A percentile compares a stretch with the other conserved stretches of the same genome.
phyloP scores from a whole-genome alignment of 2,329 filamentous ascomycete genomes.

The Ceratocystis albifundus region DNA sequence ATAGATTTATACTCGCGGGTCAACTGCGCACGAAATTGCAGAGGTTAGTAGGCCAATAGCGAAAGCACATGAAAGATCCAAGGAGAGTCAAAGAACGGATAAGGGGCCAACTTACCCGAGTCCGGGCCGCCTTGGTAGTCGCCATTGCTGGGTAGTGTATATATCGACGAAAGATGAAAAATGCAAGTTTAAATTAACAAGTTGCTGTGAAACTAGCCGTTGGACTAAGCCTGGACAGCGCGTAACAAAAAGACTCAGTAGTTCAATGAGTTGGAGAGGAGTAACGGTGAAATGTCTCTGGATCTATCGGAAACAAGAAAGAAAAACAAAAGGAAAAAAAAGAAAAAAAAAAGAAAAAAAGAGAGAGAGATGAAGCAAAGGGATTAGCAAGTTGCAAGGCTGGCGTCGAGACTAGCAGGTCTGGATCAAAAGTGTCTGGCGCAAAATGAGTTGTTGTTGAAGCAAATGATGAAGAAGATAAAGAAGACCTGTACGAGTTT shows the following conservation, averaged over 20 bases:
- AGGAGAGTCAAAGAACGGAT: neutral
- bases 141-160: constrained; percentile 34
- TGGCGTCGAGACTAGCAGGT: neutral
- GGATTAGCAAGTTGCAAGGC: neutral
- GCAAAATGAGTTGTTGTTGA: neutral
- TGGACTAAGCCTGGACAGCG: neutral
- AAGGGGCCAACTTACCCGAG: constrained; percentile 43
- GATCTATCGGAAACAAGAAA: neutral
- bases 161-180: neutral
- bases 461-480: neutral
- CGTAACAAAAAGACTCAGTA: neutral
- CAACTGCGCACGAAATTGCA: constrained; percentile 33
- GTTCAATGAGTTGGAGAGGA: neutral
- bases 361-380: neutral
- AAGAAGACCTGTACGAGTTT: neutral
- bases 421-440: neutral
- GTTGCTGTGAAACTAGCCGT: constrained; percentile 21
- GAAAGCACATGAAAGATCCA: no score
- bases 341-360: neutral
- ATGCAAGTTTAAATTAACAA: constrained; percentile 10
- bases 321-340: neutral
- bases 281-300: neutral
- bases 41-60: neutral
- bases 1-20: constrained; percentile 53
- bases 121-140: constrained; percentile 62